Conservation (phyloP, 306 rosid species). For the Corylus heterophylla region DNA sequence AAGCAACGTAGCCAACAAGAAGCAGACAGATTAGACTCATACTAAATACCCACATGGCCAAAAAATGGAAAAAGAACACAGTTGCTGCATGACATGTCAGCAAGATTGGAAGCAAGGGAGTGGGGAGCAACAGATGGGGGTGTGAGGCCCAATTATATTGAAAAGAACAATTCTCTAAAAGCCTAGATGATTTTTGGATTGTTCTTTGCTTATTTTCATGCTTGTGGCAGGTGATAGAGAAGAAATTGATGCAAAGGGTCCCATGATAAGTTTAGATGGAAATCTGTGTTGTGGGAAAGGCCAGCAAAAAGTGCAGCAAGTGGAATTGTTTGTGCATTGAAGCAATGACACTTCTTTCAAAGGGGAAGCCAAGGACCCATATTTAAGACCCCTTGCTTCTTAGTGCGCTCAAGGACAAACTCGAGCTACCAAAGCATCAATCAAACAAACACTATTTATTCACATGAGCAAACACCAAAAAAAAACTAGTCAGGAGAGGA, state of each 20-base stretch:
- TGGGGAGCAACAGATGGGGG: slow-evolving; percentile 36
- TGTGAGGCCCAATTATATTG: slow-evolving; percentile 34
- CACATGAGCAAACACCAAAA: slow-evolving; percentile 15
- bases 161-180: slow-evolving; percentile 47
- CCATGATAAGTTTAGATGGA: slow-evolving; percentile 49
- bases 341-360: slow-evolving; percentile 38
- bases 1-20: slow-evolving; percentile 34
- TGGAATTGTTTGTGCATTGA: slow-evolving; percentile 61
- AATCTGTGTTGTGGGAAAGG: slow-evolving; percentile 58
- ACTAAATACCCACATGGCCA: slow-evolving; percentile 56
- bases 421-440: slow-evolving; percentile 33
- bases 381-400: slow-evolving; percentile 43
- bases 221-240: slow-evolving; percentile 33
- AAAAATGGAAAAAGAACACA: slow-evolving; percentile 37
- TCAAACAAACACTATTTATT: slow-evolving; percentile 31
- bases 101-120: slow-evolving; percentile 51
- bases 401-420: slow-evolving; percentile 36
- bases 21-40: slow-evolving; percentile 58
- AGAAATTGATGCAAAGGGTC: slow-evolving; percentile 57
- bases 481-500: background rate
- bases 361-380: slow-evolving; percentile 36
- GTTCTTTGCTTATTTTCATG: slow-evolving; percentile 38
- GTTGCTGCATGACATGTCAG: slow-evolving; percentile 62
- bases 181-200: slow-evolving; percentile 40
- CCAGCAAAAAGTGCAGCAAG: slow-evolving; percentile 73